Evolutionary conservation across 768 basidiomycete species (phyloP).

Genomic region (Strobilomyces dryophilus): DNA sequence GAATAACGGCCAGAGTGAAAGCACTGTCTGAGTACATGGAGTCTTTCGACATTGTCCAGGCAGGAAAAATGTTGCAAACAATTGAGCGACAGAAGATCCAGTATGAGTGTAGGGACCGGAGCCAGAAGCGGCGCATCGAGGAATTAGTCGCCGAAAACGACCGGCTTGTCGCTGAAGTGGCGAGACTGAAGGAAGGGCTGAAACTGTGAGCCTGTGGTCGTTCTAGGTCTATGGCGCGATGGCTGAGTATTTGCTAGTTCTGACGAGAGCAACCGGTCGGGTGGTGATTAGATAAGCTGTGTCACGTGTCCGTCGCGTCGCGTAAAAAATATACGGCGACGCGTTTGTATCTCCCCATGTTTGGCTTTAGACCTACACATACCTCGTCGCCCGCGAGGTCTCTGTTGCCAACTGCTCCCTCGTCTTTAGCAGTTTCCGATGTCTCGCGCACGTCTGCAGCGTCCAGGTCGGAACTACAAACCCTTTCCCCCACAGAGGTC

Average conservation of each 20-base stretch:
- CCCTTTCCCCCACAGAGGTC: conserved; percentile 53
- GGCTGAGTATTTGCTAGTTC: conserved; percentile 1
- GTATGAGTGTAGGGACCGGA: conserved; percentile 20
- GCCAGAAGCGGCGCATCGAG: conserved; percentile 21
- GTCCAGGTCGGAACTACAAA: conserved; percentile 47
- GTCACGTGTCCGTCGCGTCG: conserved; percentile 28
- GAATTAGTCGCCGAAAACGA: conserved; percentile 19
- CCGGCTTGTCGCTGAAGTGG: conserved; percentile 11
- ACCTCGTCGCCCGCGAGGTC: conserved; percentile 44
- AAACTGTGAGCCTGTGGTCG: conserved; percentile 8
- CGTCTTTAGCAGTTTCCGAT: conserved; percentile 23
- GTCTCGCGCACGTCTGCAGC: conserved; percentile 38
- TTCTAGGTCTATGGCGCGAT: neutral
- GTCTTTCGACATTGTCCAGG: conserved; percentile 23
- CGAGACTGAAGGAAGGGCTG: conserved; percentile 14
- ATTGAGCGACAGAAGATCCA: conserved; percentile 23
- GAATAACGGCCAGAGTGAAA: conserved; percentile 21
- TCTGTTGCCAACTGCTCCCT: conserved; percentile 14
- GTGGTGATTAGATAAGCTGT: conserved; percentile 22
- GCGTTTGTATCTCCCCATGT: conserved; percentile 32
- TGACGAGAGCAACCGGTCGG: conserved; percentile 2
- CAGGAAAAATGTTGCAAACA: conserved; percentile 10
- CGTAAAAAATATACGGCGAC: conserved; percentile 14
- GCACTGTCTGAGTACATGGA: conserved; percentile 23
- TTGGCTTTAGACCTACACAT: conserved; percentile 43